Base-by-base conservation (phyloP, 2,329 filamentous ascomycete genomes). In the Hypoxylon sp. region DNA sequence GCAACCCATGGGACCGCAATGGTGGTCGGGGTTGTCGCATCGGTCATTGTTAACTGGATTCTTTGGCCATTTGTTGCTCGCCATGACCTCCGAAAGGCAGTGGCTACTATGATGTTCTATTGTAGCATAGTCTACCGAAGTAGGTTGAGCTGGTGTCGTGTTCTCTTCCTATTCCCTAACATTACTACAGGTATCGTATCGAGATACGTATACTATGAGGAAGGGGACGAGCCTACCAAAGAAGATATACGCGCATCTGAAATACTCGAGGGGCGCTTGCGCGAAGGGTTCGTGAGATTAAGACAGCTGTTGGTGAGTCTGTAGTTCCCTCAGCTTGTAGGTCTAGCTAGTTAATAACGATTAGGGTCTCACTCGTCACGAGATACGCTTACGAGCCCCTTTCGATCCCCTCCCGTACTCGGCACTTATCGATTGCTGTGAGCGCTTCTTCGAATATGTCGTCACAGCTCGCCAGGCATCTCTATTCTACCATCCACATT, bases 61-160 rank as follows among this genome's bases (percentile, higher is more conserved):
- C 77, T 89, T 2, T 89, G 87, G 87, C 87, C 87, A 2, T 89
- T 89, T 68, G 82, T 89, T 4, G 87, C 87, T 10, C 81, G 87
- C 11, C 87, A 88, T 70, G 87, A 89, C 73, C 80, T 89, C 13
- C 79, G 87, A 21, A 85, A 84, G 64, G 86, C 85, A 0, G 75
- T 88, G 1, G 86, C 86, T 0, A 80, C 82, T 1, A 89, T 87
- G 85, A 79, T 89, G 70, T 85, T 88, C 53, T 87, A 88, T 71
- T 82, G 84, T 64, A 87, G 85, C 63, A 83, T 89, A 65, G 81
- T 88, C 6, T 89, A 89, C 73, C 80, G 87, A 74, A 82, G 83
- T 84, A 66, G 68, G 78, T 75, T 39, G 32, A 24, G n/a, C 6
- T n/a, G 0, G 3, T 6, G 1, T 31, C 13, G 13, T 48, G 13